Conservation (phyloP, 2,329 filamentous ascomycete genomes). For the Drechmeria coniospora region DNA sequence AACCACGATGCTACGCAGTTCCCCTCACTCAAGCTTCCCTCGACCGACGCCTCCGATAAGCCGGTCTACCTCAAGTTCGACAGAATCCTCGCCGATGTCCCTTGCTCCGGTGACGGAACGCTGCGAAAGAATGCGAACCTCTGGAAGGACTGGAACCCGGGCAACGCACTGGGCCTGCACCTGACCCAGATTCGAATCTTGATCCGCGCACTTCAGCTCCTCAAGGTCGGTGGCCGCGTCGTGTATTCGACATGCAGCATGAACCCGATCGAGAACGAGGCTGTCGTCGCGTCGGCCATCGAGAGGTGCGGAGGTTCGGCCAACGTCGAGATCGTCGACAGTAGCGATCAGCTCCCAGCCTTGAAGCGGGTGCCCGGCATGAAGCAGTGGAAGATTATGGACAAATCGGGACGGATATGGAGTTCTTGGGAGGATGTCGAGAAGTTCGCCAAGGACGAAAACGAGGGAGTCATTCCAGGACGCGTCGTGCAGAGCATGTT, state of each 20-base stretch:
- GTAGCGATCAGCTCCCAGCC: slow-evolving; percentile 58
- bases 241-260: slow-evolving; percentile 98
- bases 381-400: slow-evolving; percentile 79
- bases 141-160: slow-evolving; percentile 89
- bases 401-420: slow-evolving; percentile 69
- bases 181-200: slow-evolving; percentile 79
- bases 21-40: slow-evolving; percentile 74
- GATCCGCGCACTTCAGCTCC: slow-evolving; percentile 82
- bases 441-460: slow-evolving; percentile 46
- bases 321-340: slow-evolving; percentile 76
- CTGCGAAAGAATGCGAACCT: slow-evolving; percentile 83
- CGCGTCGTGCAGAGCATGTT: slow-evolving; percentile 76
- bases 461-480: slow-evolving; percentile 38
- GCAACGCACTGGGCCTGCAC: slow-evolving; percentile 76
- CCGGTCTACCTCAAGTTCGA: slow-evolving; percentile 87
- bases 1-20: slow-evolving; percentile 97
- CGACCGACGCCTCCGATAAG: slow-evolving; percentile 34
- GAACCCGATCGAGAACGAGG: slow-evolving; percentile 96
- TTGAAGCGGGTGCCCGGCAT: slow-evolving; percentile 66
- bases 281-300: slow-evolving; percentile 77
- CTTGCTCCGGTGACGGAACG: slow-evolving; percentile 91
- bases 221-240: slow-evolving; percentile 85
- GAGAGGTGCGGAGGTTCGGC: slow-evolving; percentile 70
- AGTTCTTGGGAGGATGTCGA: slow-evolving; percentile 70
- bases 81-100: slow-evolving; percentile 88